Evolutionary conservation across 805 yeast species (phyloP).

Genomic region (Schwanniomyces vanrijiae): DNA sequence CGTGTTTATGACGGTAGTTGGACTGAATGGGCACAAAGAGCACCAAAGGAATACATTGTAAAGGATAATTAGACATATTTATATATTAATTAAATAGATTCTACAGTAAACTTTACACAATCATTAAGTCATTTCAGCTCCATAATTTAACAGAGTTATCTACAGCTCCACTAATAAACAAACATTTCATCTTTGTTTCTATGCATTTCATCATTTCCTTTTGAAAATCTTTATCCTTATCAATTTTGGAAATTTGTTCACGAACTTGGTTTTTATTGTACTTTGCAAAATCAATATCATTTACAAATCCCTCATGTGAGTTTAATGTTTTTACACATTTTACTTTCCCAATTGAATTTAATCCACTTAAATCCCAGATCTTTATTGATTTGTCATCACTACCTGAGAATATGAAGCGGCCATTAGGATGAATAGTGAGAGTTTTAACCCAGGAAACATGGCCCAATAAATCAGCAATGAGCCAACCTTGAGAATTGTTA

Average conservation of each 20-base stretch:
- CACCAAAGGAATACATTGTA: slow-evolving; percentile 53
- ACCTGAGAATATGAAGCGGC: slow-evolving; percentile 64
- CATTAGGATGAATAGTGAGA: slow-evolving; percentile 71
- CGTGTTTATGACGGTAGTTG: slow-evolving; percentile 76
- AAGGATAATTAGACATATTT: slow-evolving; percentile 21
- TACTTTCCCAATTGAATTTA: slow-evolving; percentile 43
- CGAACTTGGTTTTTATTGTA: slow-evolving; percentile 17
- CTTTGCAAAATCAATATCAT: slow-evolving; percentile 55
- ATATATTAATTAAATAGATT: neutral
- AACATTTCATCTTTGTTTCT: slow-evolving; percentile 56
- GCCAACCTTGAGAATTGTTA: slow-evolving; percentile 59
- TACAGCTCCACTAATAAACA: slow-evolving; percentile 63
- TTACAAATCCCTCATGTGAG: slow-evolving; percentile 78
- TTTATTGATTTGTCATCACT: slow-evolving; percentile 78
- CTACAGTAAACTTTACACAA: neutral
- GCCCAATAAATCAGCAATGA: slow-evolving; percentile 60
- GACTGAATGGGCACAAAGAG: slow-evolving; percentile 84
- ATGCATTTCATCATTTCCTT: slow-evolving; percentile 26
- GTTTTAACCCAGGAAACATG: slow-evolving; percentile 88
- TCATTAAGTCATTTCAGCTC: slow-evolving; percentile 27
- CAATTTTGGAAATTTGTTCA: neutral
- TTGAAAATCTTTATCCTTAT: slow-evolving; percentile 11
- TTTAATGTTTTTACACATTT: slow-evolving; percentile 46
- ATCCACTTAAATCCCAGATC: slow-evolving; percentile 67
- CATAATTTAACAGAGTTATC: slow-evolving; percentile 58